Evolutionary conservation across 352 stramenopile species (phyloP), one percentile per base, ranked within the genome.

Genomic region (Globisporangium megalacanthum): DNA sequence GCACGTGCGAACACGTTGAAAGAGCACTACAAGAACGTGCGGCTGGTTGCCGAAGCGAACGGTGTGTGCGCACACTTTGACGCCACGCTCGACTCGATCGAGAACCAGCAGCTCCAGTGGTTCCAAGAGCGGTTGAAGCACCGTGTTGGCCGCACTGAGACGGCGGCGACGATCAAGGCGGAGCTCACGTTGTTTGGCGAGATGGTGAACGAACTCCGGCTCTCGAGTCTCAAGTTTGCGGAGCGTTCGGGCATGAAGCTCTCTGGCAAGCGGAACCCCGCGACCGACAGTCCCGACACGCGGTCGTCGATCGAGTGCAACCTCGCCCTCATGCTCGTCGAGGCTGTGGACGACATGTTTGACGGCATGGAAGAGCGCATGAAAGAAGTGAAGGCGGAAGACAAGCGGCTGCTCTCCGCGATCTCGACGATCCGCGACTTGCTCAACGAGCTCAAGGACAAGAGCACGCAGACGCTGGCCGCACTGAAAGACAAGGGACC

Each of bases 21-120:
- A 68, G 88, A 92, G 60, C 85, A 95, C 62, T 95, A 95, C 70
- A 89, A 88, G 58, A 92, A 91, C 44, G 78, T 89, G 46, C 82
- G 79, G 49, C 61, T 91, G 6, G 81, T 86, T 52, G 85, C 85
- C 13, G 85, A 92, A 67, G 85, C 85, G 7, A 94, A 89, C 45
- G 85, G 85, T 53, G 83, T 72, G 10, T 94, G 85, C 35, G 85
- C 88, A 51, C 53, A 79, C 36, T 79, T 91, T 22, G 85, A 94
- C 42, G 70, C 75, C n/a, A 83, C 77, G 20, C 45, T 94, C 45
- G 83, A 94, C 66, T 64, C 75, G 56, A 77, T 94, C 17, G 85
- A 92, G 48, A 78, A 64, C 35, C 62, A 73, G 35, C 85, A 94
- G 63, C 58, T 89, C 46, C 52, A 70, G 7, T 94, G 83, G 82